Evolutionary conservation across 176 grass and related monocot species (phyloP).

Genomic region (Hyparrhenia diplandra): DNA sequence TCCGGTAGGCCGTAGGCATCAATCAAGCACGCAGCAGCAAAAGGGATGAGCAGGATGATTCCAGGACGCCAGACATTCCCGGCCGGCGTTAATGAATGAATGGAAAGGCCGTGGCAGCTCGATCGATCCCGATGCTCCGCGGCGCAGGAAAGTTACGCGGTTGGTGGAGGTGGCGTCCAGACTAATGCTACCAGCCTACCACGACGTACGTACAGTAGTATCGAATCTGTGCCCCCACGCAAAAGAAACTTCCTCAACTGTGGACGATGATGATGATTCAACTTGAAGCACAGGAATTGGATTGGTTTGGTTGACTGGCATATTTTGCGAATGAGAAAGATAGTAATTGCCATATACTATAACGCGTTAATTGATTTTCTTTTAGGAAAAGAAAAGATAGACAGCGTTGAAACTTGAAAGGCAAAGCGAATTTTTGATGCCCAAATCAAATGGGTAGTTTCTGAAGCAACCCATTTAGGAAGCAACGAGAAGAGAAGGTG

Average conservation of each 20-base stretch:
- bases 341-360: background rate
- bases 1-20: slow-evolving; percentile 18
- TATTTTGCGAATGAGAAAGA: background rate
- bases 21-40: background rate
- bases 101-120: background rate
- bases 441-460: background rate
- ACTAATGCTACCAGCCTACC: background rate
- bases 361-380: too few relatives aligned
- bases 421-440: background rate
- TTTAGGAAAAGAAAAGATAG: background rate
- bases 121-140: background rate
- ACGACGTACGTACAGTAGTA: background rate
- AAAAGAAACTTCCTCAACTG: background rate
- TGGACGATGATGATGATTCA: background rate
- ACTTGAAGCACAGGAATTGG: background rate
- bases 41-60: background rate
- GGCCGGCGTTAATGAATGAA: background rate
- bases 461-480: background rate
- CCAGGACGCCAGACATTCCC: background rate
- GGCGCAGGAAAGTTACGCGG: background rate
- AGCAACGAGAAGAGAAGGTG: background rate
- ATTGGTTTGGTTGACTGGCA: background rate
- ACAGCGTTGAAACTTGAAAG: background rate
- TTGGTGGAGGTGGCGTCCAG: background rate
- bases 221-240: background rate